These are phyloP conservation scores for Phytophthora syringae DNA, from an alignment of 352 stramenopile genomes.

Conservation along the genomic window DNA sequence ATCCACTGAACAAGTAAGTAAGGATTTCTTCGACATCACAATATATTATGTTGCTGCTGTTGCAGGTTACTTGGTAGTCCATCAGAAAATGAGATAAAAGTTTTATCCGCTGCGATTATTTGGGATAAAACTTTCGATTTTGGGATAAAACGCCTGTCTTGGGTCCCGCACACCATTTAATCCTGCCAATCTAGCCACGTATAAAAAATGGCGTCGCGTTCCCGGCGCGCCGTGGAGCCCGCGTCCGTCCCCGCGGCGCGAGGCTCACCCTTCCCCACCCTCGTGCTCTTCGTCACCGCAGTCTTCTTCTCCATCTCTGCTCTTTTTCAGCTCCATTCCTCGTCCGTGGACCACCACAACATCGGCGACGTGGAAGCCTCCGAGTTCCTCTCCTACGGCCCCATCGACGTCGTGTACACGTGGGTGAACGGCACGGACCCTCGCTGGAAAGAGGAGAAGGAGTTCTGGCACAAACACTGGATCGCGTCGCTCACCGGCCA, in stretches of 20 bases:
- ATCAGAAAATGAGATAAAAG: no score
- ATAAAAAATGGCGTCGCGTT: constrained; percentile 14
- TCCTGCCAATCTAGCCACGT: background rate
- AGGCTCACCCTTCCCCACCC: background rate
- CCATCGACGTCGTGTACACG: constrained; percentile 96
- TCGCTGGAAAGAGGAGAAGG: constrained; percentile 90
- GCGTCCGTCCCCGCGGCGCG: background rate
- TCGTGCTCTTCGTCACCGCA: constrained; percentile 12
- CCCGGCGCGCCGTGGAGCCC: constrained; percentile 15
- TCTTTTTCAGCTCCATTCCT: constrained; percentile 19
- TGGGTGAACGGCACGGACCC: constrained; percentile 97
- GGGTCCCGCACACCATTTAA: no score
- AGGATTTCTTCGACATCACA: no score
- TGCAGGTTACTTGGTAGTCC: no score
- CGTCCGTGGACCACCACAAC: constrained; percentile 51
- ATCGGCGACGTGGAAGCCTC: constrained; percentile 67
- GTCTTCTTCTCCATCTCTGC: constrained; percentile 16
- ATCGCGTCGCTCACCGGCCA: constrained; percentile 85
- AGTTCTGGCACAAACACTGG: constrained; percentile 91
- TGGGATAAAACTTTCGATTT: no score
- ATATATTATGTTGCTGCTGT: no score
- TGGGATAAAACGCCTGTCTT: no score
- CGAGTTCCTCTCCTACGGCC: constrained; percentile 73
- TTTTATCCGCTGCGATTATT: no score
- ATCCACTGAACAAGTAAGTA: no score